Base-by-base conservation (phyloP, 306 rosid genomes). In the Casuarina cunninghamiana region DNA sequence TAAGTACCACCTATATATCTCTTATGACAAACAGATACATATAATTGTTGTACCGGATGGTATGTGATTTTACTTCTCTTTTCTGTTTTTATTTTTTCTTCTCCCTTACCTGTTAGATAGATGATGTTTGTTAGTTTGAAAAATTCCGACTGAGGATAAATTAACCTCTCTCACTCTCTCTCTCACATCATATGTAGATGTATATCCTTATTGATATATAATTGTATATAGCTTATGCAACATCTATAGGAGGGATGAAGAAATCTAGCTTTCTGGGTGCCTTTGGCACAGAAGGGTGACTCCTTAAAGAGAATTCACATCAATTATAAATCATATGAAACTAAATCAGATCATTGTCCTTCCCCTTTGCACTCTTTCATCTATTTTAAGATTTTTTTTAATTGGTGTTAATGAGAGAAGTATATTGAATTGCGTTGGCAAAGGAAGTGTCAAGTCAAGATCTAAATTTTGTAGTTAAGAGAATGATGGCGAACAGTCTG, bases 1-100 rank as follows among this genome's bases (percentile, higher is more conserved):
- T 96, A 87, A 81, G 99, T 84, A 68, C 66, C 77, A 45, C 70
- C 49, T 71, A 66, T 72, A 66, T 74, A 72, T 83, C 54, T 43
- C 45, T 45, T 39, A 62, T 17, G 7, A 32, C 19, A 54, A 32
- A 72, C 58, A 69, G 67, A 37, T 75, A 46, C 51, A 53, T 54
- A 35, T 49, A 60, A 83, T 81, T 49, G 32, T 48, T 67, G n/a
- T 26, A 60, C 75, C 75, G 13, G 45, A 44, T 83, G 39, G 16
- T 77, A 44, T 43, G 45, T 62, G 37, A 43, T 19, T 55, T 67
- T 77, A 12, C 13, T 16, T 15, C 60, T 26, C 32, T 26, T 26
- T 26, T 26, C 32, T 26, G 32, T 26, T 26, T 26, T 53, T 53
- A 6, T 19, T 21, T 49, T 49, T 49, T 73, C 74, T 73, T 61